Conservation (phyloP, 139 green algal genomes). For the Chlorella sp. region DNA sequence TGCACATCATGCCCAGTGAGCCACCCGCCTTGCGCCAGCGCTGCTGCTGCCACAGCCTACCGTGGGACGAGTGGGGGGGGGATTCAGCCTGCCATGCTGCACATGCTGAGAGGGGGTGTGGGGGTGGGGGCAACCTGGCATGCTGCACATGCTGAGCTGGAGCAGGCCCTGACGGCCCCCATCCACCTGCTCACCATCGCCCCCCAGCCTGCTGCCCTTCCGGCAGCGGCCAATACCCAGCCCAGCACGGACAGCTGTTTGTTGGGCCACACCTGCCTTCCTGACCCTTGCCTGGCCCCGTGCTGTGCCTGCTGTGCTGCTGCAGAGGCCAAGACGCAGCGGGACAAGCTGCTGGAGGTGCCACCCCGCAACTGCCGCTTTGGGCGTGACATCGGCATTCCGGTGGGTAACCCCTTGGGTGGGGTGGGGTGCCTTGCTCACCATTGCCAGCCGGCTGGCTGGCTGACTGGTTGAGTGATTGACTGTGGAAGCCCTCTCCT, state of each 20-base stretch:
- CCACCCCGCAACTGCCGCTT: slow-evolving; percentile 55
- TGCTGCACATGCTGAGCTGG: no score
- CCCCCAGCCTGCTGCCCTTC: background rate
- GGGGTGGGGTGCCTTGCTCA: background rate
- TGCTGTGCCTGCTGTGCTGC: background rate
- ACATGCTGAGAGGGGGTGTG: no score
- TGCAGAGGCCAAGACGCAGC: slow-evolving; percentile 49
- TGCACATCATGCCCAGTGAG: slow-evolving; percentile 37
- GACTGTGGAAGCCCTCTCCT: background rate
- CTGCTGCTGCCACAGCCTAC: background rate
- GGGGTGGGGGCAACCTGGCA: no score
- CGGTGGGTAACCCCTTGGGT: slow-evolving; percentile 41
- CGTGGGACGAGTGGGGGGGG: no score
- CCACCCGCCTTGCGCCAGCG: background rate
- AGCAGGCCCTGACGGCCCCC: no score
- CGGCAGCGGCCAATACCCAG: background rate
- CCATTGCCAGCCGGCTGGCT: background rate
- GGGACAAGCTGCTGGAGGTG: slow-evolving; percentile 51
- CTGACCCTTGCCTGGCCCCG: background rate
- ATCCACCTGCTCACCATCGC: no score
- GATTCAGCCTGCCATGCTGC: no score
- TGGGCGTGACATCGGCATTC: slow-evolving; percentile 60
- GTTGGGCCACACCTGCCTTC: background rate
- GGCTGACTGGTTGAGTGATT: background rate
- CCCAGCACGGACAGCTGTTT: background rate